A percentile compares a stretch with the other conserved stretches of the same genome.
Conservation (phyloP, 2,329 filamentous ascomycete genomes). For the Fusarium illudens region DNA sequence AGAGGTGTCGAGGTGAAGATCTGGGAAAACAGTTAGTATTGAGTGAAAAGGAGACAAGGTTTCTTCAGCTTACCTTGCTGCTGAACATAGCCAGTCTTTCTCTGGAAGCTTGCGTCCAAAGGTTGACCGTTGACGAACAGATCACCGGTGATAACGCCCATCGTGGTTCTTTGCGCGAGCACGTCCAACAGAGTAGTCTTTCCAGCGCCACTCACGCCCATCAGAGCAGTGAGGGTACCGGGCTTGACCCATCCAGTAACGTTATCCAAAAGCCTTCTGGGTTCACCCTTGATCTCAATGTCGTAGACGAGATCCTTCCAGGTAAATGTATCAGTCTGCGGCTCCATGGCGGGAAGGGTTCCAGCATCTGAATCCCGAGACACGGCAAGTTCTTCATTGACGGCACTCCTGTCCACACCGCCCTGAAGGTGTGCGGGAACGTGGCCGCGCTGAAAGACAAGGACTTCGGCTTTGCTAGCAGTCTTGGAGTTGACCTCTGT, state of each 20-base stretch:
- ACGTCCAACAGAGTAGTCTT: slow-evolving; percentile 56
- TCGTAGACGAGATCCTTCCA: slow-evolving; percentile 64
- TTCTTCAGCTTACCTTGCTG: slow-evolving; percentile 60
- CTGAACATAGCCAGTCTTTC: slow-evolving; percentile 73
- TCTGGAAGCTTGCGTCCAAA: slow-evolving; percentile 66
- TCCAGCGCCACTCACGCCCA: slow-evolving; percentile 65
- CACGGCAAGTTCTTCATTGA: neutral
- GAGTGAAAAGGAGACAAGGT: rapidly evolving
- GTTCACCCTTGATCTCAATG: slow-evolving; percentile 77
- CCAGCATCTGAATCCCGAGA: neutral
- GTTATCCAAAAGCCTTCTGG: slow-evolving; percentile 76
- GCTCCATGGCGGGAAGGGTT: neutral
- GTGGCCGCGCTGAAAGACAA: neutral
- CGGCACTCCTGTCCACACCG: neutral
- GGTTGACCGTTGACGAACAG: slow-evolving; percentile 71
- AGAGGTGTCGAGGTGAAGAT: slow-evolving; percentile 64
- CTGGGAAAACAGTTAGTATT: slow-evolving; percentile 35
- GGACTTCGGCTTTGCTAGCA: neutral
- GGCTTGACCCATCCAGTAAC: slow-evolving; percentile 92
- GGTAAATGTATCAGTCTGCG: neutral
- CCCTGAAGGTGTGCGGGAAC: neutral
- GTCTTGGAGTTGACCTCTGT: neutral
- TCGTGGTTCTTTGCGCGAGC: slow-evolving; percentile 60
- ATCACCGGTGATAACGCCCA: slow-evolving; percentile 71
- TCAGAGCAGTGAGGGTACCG: slow-evolving; percentile 82